These are phyloP conservation scores for Cutaneotrichosporon sp. DNA, from an alignment of 1,284 basidiomycete species.

Conservation along the genomic window DNA sequence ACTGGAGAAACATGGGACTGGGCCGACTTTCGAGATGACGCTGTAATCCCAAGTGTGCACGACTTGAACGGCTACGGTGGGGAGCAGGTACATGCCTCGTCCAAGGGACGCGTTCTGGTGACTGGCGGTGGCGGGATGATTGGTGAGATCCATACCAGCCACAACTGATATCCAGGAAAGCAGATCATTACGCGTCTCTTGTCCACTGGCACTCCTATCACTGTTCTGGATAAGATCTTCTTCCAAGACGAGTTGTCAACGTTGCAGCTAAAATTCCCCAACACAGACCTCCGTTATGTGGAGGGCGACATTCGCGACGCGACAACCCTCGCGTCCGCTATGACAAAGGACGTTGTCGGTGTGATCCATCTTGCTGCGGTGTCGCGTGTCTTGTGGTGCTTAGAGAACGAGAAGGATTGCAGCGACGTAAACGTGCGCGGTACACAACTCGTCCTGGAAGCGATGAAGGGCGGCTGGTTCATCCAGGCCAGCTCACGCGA, in stretches of 20 bases:
- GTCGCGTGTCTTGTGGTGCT: conserved; percentile 36
- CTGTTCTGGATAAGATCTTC: conserved; percentile 34
- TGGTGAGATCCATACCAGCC: conserved; percentile 8
- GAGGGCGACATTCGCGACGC: conserved; percentile 36
- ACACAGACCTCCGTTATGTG: conserved; percentile 23
- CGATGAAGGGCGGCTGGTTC: conserved; percentile 34
- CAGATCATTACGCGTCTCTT: conserved; percentile 28
- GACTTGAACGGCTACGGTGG: conserved; percentile 14
- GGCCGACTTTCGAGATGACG: conserved; percentile 3
- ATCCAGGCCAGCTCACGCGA: conserved; percentile 40
- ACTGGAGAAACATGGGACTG: conserved; percentile 1
- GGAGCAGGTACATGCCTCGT: background rate
- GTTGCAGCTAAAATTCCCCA: conserved; percentile 18
- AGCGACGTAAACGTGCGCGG: conserved; percentile 41
- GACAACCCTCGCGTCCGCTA: conserved; percentile 14
- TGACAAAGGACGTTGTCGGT: conserved; percentile 35
- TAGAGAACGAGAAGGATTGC: conserved; percentile 40
- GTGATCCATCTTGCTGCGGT: conserved; percentile 44
- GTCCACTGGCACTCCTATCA: conserved; percentile 20
- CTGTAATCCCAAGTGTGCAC: conserved; percentile 11
- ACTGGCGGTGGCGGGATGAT: conserved; percentile 24
- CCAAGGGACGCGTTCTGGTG: conserved; percentile 17
- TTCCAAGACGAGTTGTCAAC: conserved; percentile 29
- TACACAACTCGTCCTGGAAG: conserved; percentile 30
- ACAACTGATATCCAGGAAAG: conserved; percentile 26